Evolutionary conservation across 2,329 filamentous ascomycete genomes (phyloP).

Genomic region (Chalaropsis thielavioides): DNA sequence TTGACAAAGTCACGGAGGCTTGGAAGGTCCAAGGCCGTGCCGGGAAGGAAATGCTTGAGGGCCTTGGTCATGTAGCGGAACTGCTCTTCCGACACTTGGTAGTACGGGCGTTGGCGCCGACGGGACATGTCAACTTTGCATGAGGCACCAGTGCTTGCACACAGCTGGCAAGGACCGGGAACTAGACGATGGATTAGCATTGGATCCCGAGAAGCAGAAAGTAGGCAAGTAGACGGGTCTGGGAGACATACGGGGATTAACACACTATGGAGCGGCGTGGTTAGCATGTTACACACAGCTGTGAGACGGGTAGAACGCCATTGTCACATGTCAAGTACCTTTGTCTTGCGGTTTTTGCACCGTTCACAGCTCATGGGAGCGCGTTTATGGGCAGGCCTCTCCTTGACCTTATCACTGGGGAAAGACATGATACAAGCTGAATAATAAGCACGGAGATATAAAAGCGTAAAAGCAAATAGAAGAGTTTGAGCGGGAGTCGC

Average conservation of each 20-base stretch:
- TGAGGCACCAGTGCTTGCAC: conserved; percentile 21
- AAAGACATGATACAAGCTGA: conserved; percentile 2
- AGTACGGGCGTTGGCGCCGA: conserved; percentile 23
- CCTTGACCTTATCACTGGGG: neutral
- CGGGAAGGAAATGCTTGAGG: conserved; percentile 22
- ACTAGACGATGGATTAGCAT: conserved; percentile 16
- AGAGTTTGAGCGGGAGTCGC: neutral
- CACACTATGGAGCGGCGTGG: conserved; percentile 14
- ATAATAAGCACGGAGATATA: neutral
- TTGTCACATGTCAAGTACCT: conserved; percentile 20
- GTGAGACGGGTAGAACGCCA: neutral
- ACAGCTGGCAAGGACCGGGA: conserved; percentile 23
- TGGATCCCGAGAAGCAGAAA: neutral
- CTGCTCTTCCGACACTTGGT: conserved; percentile 23
- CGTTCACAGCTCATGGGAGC: conserved; percentile 24
- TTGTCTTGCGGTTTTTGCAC: conserved; percentile 23
- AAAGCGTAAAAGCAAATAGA: neutral
- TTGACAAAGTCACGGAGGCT: conserved; percentile 18
- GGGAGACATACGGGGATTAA: conserved; percentile 14
- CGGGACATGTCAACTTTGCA: conserved; percentile 23
- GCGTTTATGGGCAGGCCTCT: conserved; percentile 19
- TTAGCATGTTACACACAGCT: neutral
- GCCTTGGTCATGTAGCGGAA: conserved; percentile 23
- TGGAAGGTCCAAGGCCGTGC: conserved; percentile 21
- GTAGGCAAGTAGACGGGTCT: too few relatives aligned